Evolutionary conservation across 208 protist species (phyloP).

Genomic region (Crithidia expoeki): DNA sequence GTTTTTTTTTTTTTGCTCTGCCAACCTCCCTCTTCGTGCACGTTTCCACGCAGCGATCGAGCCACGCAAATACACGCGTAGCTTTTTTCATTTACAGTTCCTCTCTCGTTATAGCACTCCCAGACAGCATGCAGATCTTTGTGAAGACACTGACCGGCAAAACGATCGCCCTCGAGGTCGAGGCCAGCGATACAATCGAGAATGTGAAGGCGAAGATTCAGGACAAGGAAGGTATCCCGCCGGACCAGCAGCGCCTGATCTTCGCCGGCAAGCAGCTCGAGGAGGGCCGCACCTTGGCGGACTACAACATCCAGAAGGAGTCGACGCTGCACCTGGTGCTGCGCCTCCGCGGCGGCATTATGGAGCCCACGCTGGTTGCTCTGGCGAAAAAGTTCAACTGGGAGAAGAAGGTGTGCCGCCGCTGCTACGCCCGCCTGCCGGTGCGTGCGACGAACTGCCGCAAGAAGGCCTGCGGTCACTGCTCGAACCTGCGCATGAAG

Average conservation of each 20-base stretch:
- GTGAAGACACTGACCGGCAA: conserved; percentile 98
- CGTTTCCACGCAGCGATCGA: neutral
- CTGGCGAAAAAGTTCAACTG: conserved; percentile 98
- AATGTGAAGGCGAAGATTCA: conserved; percentile 99
- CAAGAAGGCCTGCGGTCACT: conserved; percentile 99
- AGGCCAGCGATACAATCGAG: conserved; percentile 96
- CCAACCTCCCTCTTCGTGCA: too few relatives aligned
- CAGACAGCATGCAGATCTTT: conserved; percentile 95
- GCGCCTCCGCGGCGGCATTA: conserved; percentile 92
- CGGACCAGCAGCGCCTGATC: conserved; percentile 94
- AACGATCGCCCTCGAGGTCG: conserved; percentile 98
- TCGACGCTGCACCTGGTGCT: conserved; percentile 99
- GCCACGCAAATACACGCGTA: neutral
- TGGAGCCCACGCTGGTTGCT: conserved; percentile 97
- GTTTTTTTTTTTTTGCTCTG: too few relatives aligned
- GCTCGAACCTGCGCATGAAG: conserved; percentile 98
- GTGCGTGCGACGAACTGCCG: conserved; percentile 98
- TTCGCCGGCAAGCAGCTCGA: conserved; percentile 98
- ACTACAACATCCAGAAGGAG: conserved; percentile 99
- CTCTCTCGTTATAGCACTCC: neutral
- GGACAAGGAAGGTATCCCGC: conserved; percentile 98
- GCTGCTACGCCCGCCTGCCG: conserved; percentile 94
- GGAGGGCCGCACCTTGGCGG: conserved; percentile 97
- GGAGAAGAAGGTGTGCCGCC: conserved; percentile 98
- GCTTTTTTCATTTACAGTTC: conserved; percentile 6